Percentiles rank a stretch among this genome's conserved stretches.
Evolutionary conservation across 2,329 filamentous ascomycete genomes (phyloP).

Genomic region (Fusarium udum): DNA sequence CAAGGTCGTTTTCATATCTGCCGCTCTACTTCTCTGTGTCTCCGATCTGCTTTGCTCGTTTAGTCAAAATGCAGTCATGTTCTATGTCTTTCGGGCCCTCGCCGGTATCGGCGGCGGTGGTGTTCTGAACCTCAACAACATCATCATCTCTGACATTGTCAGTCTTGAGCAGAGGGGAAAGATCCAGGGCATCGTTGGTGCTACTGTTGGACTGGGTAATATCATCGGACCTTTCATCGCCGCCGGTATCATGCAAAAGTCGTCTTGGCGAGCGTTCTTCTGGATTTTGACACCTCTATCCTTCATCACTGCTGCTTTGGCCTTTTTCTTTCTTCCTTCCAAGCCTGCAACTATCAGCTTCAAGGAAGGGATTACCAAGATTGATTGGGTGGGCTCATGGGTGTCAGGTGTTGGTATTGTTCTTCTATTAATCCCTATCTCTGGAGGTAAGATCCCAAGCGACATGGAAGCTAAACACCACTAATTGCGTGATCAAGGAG

Average conservation of each 20-base stretch:
- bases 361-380: neutral
- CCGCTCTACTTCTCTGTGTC: rapidly evolving
- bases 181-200: neutral
- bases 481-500: rapidly evolving
- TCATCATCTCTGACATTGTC: neutral
- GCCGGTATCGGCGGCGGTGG: neutral
- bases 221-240: neutral
- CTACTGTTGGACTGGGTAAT: neutral
- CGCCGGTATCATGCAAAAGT: neutral
- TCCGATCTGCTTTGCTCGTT: neutral
- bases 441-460: neutral
- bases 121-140: neutral
- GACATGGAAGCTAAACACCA: rapidly evolving
- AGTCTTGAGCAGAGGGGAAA: neutral
- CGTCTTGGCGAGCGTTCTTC: neutral
- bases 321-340: neutral
- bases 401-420: neutral
- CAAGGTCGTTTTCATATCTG: neutral
- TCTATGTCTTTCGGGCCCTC: neutral
- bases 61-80: neutral
- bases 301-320: rapidly evolving
- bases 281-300: neutral
- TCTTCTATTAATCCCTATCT: neutral
- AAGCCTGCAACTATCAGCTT: neutral
- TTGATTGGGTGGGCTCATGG: neutral